Conservation (phyloP, 352 stramenopile species). For the Halophytophthora batemanensis region DNA sequence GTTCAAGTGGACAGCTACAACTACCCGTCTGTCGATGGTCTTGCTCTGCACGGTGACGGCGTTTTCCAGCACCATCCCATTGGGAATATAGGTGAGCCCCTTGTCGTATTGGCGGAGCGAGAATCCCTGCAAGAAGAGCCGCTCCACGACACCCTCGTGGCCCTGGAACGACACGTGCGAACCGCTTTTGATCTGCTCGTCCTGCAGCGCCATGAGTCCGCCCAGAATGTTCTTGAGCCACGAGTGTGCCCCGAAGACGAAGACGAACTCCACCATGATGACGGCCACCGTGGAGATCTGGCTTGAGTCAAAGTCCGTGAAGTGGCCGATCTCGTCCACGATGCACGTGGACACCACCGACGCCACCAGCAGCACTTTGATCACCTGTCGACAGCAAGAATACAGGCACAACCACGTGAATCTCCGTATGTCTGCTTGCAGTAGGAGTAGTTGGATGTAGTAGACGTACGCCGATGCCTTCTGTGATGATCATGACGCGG, state of each 20-base stretch:
- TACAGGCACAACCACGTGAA: no score
- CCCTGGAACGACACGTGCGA: slow-evolving; percentile 68
- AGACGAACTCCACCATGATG: slow-evolving; percentile 77
- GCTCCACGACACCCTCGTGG: slow-evolving; percentile 79
- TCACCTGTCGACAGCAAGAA: no score
- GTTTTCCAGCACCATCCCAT: slow-evolving; percentile 75
- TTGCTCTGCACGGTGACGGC: slow-evolving; percentile 71
- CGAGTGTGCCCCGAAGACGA: slow-evolving; percentile 75
- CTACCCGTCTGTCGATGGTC: slow-evolving; percentile 47
- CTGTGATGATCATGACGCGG: slow-evolving; percentile 84
- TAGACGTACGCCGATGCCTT: slow-evolving; percentile 63
- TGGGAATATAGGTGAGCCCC: slow-evolving; percentile 76
- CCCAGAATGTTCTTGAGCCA: slow-evolving; percentile 88
- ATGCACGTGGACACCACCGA: slow-evolving; percentile 84
- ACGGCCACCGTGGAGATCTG: slow-evolving; percentile 77
- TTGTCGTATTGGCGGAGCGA: slow-evolving; percentile 82
- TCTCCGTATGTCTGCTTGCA: no score
- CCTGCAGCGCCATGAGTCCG: slow-evolving; percentile 71
- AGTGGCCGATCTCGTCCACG: slow-evolving; percentile 73
- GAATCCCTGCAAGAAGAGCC: slow-evolving; percentile 80
- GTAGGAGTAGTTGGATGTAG: background rate
- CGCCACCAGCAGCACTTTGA: slow-evolving; percentile 80
- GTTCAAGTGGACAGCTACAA: slow-evolving; percentile 56
- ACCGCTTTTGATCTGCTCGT: slow-evolving; percentile 82
- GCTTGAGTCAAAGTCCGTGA: slow-evolving; percentile 78